Evolutionary conservation across 2,329 filamentous ascomycete genomes (phyloP), one percentile per base, ranked within the genome.

Genomic region (Monilinia polystroma): DNA sequence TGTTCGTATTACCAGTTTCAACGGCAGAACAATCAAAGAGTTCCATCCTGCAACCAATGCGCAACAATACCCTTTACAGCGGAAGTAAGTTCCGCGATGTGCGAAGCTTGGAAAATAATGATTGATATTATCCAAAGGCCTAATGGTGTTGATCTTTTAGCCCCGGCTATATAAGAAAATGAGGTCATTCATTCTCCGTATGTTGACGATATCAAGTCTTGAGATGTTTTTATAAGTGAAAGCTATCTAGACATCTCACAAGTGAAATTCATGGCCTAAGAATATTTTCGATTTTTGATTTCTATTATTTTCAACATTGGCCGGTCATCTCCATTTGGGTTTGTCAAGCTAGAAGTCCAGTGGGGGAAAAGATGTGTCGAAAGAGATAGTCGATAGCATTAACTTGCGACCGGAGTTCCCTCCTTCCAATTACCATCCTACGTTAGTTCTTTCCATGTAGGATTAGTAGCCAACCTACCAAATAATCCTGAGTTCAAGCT

Each of bases 1-100:
- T 75, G 70, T 81, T 74, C 10, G 85, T 76, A 56, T 75, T 73
- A 6, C 76, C 73, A 23, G 83, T 75, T n/a, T 38, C 51, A 51
- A 63, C 20, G 71, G 80, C 82, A 67, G 76, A 75, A 12, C 76
- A 63, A 66, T 81, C 70, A 1, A 75, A 65, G 1, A 81, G 74
- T 69, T 82, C 69, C 12, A 84, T 65, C 69, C 79, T 82, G 8
- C 77, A 77, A 77, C 75, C 18, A 18, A 14, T 45, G 14, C 14
- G 16, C 43, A 45, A 6, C 3, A 45, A 45, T 3, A 45, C 16
- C 43, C 16, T 45, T 6, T 45, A 45, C 43, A 45, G 16, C 3
- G 43, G 43, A 20, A 18, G 43, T 6, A 45, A 45, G 3, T 18
- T 11, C 5, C 6, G 43, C 14, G 18, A 45, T 45, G 12, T 14